These are phyloP conservation scores for Phoma sp. DNA, from an alignment of 2,329 filamentous ascomycete genomes.

Conservation along the genomic window DNA sequence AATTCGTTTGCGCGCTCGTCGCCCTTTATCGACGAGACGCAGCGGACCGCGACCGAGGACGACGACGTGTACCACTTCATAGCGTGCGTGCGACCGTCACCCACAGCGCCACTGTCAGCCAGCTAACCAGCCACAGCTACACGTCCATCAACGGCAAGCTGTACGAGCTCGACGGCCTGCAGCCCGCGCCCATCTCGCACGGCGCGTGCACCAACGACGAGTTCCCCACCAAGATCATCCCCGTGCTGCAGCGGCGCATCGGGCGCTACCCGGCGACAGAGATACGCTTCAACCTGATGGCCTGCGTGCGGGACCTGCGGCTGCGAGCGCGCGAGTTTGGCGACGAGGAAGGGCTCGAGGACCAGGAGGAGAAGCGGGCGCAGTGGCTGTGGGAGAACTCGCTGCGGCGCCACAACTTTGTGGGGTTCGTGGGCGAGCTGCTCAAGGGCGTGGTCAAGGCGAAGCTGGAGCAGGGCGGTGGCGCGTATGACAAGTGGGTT, in stretches of 20 bases:
- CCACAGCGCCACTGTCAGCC: too few species aligned
- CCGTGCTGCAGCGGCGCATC: slow-evolving; percentile 85
- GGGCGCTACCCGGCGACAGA: slow-evolving; percentile 83
- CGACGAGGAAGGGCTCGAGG: slow-evolving; percentile 76
- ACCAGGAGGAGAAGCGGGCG: slow-evolving; percentile 81
- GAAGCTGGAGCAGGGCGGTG: slow-evolving; percentile 72
- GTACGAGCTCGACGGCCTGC: slow-evolving; percentile 94
- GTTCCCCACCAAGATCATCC: slow-evolving; percentile 82
- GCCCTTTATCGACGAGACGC: slow-evolving; percentile 92
- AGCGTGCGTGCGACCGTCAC: slow-evolving; percentile 54
- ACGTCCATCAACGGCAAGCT: slow-evolving; percentile 78
- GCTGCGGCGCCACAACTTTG: slow-evolving; percentile 90
- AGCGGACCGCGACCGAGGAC: slow-evolving; percentile 70
- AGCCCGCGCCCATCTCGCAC: slow-evolving; percentile 90
- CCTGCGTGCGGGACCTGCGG: slow-evolving; percentile 85
- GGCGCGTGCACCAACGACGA: slow-evolving; percentile 72
- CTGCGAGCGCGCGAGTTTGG: slow-evolving; percentile 79
- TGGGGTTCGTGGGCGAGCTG: slow-evolving; percentile 90
- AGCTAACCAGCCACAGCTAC: slow-evolving; percentile 58
- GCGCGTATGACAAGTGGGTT: slow-evolving; percentile 75
- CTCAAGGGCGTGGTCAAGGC: slow-evolving; percentile 81
- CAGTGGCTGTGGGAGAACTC: slow-evolving; percentile 97
- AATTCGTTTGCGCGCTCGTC: slow-evolving; percentile 89
- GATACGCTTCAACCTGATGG: slow-evolving; percentile 95
- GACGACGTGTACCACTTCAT: slow-evolving; percentile 98